Evolutionary conservation across 306 rosid species (phyloP).

Genomic region (Cicer judaicum): DNA sequence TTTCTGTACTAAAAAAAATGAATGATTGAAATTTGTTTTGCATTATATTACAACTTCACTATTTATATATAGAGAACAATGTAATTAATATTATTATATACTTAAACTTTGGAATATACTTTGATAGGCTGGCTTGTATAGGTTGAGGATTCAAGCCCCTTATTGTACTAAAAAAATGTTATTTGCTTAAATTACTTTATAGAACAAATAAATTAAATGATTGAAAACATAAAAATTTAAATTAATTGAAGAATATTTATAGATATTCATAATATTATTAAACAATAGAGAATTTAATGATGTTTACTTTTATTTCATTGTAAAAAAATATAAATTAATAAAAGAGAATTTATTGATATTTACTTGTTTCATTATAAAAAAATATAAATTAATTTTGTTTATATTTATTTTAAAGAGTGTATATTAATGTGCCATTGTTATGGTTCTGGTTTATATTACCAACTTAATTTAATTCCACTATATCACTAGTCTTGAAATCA

Average conservation of each 20-base stretch:
- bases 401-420: too few species aligned
- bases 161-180: neutral
- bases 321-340: too few species aligned
- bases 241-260: too few species aligned
- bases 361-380: too few species aligned
- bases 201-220: too few species aligned
- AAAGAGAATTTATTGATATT: too few species aligned
- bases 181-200: too few species aligned
- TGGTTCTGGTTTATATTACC: neutral
- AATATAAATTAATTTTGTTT: too few species aligned
- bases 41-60: neutral
- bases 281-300: too few species aligned
- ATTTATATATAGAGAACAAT: neutral
- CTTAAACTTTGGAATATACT: neutral
- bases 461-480: neutral
- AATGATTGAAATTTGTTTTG: neutral
- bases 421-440: neutral
- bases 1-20: neutral
- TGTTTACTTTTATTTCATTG: too few species aligned
- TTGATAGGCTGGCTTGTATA: neutral
- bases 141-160: neutral
- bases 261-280: too few species aligned
- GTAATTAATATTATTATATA: neutral
- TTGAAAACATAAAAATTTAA: too few species aligned
- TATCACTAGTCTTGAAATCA: neutral